Percentiles rank a stretch among this genome's conserved stretches.
phyloP scores from a whole-genome alignment of 805 yeast species.

The Candida nanaspora region DNA sequence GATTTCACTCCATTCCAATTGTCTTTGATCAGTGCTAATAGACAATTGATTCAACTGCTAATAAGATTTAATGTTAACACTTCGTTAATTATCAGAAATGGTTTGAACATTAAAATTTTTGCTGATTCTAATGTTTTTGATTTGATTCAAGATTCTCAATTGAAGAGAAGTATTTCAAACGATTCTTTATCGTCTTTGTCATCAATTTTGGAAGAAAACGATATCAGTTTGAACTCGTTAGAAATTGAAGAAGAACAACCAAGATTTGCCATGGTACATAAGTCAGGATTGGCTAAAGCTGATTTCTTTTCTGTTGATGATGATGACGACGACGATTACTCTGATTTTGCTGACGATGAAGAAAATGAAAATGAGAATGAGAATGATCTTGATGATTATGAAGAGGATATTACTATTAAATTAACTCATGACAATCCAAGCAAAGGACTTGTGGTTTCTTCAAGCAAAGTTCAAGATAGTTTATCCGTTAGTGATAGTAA shows the following conservation, averaged over 20 bases:
- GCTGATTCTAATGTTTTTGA: conserved; percentile 33
- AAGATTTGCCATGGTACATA: conserved; percentile 4
- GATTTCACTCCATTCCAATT: conserved; percentile 86
- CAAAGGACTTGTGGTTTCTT: conserved; percentile 9
- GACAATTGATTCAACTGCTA: conserved; percentile 55
- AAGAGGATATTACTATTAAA: not conserved
- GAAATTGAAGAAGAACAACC: conserved; percentile 10
- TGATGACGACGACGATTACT: conserved; percentile 2
- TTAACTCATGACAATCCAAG: conserved; percentile 6
- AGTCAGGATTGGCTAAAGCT: conserved; percentile 6
- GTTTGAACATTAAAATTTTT: conserved; percentile 34
- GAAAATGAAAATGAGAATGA: conserved; percentile 1
- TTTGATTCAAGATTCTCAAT: conserved; percentile 11
- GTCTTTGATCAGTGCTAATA: conserved; percentile 71
- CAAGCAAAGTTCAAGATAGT: not conserved
- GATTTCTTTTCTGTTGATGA: not conserved
- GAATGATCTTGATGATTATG: conserved; percentile 1
- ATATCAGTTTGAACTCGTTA: conserved; percentile 8
- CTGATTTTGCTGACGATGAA: conserved; percentile 3
- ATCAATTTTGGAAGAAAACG: conserved; percentile 15
- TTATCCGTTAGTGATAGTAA: too few relatives aligned
- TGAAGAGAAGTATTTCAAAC: conserved; percentile 17
- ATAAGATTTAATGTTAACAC: conserved; percentile 59
- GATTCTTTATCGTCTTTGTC: conserved; percentile 17
- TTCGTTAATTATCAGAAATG: conserved; percentile 43